Percentiles rank a stretch among this genome's conserved stretches.
Conservation (phyloP, 208 protist genomes). For the Trypanosoma grayi region DNA sequence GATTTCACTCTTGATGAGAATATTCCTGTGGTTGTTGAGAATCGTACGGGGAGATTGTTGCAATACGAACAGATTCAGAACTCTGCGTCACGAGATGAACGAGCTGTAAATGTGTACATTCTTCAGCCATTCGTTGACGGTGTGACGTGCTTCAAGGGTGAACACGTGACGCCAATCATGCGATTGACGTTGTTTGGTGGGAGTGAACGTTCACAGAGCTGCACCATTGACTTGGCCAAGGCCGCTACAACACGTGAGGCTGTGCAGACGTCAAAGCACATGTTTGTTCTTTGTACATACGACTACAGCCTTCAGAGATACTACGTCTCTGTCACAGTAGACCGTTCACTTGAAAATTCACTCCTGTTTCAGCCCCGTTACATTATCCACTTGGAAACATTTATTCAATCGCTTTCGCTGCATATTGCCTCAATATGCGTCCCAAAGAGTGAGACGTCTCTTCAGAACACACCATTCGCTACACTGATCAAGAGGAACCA, state of each 20-base stretch:
- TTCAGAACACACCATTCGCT: constrained; percentile 29
- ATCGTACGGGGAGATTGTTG: constrained; percentile 34
- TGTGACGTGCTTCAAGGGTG: constrained; percentile 26
- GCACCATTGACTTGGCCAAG: constrained; percentile 25
- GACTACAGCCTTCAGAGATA: constrained; percentile 28
- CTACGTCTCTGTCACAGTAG: constrained; percentile 36
- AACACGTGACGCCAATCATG: constrained; percentile 5
- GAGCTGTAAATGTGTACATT: constrained; percentile 10
- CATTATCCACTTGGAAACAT: constrained; percentile 37
- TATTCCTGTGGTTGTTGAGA: constrained; percentile 43
- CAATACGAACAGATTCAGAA: constrained; percentile 33
- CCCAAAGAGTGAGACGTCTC: constrained; percentile 23
- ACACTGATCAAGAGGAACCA: constrained; percentile 17
- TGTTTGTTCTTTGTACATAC: constrained; percentile 42
- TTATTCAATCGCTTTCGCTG: constrained; percentile 27
- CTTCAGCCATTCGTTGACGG: constrained; percentile 27
- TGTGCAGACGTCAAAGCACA: neutral
- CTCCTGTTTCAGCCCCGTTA: constrained; percentile 32
- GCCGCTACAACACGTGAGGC: constrained; percentile 15
- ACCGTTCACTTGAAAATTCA: constrained; percentile 31
- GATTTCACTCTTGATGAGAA: constrained; percentile 14
- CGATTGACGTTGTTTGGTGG: constrained; percentile 16
- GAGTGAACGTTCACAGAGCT: neutral
- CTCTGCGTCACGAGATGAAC: neutral
- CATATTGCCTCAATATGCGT: constrained; percentile 36